Evolutionary conservation across 805 yeast species (phyloP).

Genomic region (Nakazawaea peltata): DNA sequence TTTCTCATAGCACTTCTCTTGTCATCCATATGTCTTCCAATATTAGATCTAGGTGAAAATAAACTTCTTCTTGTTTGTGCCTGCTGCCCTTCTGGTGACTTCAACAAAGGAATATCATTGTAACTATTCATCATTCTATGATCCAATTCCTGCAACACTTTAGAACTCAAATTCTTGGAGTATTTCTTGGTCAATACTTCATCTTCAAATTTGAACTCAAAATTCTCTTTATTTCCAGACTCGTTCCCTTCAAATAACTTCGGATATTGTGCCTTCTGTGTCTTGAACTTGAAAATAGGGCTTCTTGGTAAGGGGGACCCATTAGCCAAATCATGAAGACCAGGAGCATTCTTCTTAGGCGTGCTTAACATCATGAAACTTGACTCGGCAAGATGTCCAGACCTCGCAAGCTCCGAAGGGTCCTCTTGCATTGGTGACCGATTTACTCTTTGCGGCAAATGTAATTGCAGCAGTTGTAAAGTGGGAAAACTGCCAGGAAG

Average conservation of each 20-base stretch:
- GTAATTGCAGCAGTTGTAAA: too few species aligned
- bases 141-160: conserved; percentile 37
- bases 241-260: conserved; percentile 8
- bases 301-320: too few species aligned
- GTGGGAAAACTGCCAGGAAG: conserved; percentile 7
- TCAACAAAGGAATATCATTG: too few species aligned
- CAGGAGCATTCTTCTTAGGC: not conserved
- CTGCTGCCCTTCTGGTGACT: too few species aligned
- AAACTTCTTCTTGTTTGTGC: conserved; percentile 2
- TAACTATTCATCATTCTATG: conserved; percentile 29
- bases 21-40: conserved; percentile 15
- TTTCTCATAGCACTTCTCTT: conserved; percentile 12
- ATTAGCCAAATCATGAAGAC: not conserved
- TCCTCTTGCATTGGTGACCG: not conserved
- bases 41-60: conserved; percentile 9
- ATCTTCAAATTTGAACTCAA: conserved; percentile 26
- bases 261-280: conserved; percentile 5
- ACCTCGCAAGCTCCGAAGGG: not conserved
- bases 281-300: conserved; percentile 9
- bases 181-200: conserved; percentile 35
- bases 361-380: conserved; percentile 3
- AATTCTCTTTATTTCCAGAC: conserved; percentile 21
- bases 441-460: not conserved
- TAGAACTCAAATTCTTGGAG: conserved; percentile 36
- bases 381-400: not conserved